Base-by-base conservation (phyloP, 371 early-diverging fungal species). In the Syncephalis plumigaleata region DNA sequence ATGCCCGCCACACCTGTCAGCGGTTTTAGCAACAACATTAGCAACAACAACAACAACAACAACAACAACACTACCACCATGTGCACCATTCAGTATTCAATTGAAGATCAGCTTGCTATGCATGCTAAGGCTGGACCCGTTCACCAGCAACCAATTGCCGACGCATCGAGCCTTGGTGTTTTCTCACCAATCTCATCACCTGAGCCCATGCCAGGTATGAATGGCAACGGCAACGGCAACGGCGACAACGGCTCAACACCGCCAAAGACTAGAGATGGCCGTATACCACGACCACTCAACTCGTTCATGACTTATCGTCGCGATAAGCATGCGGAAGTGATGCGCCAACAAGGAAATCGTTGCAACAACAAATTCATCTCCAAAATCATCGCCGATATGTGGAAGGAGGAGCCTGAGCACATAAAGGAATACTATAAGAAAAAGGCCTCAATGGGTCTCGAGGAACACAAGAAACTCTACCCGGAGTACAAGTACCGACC, bases 401-500 rank as follows among this genome's bases (percentile, higher is more conserved):
- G 84, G 84, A 70, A 65, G 46, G 59, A 61, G 24, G 68, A 73
- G 40, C 47, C 61, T 5, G 65, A 68, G 1, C 55, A 59, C n/a
- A 67, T 76, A 21, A 79, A 75, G 57, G 58, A 69, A 39, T 55
- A 51, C 31, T 84, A 72, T 50, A 56, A 66, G 13, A 49, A 63
- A 39, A 64, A 65, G 40, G 79, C 83, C 4, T 60, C 65, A 22
- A 18, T 57, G 17, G 68, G 67, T 13, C 73, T 74, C 45, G 47
- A 58, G 20, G 71, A 76, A 47, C 82, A 83, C 59, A 58, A 61
- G 44, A 54, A 66, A 39, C 57, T 68, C 51, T 73, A 80, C 49
- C 83, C 83, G 9, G 65, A 71, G 50, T 82, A 81, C 62, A 77
- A 73, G 56, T 82, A 76, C 40, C 56, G 65, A 39, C 81, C 83